Percentiles rank a stretch among this genome's conserved stretches.
These are phyloP conservation scores for Backusella macrospora DNA, from an alignment of 192 early-diverging fungal genomes.

Conservation along the genomic window DNA sequence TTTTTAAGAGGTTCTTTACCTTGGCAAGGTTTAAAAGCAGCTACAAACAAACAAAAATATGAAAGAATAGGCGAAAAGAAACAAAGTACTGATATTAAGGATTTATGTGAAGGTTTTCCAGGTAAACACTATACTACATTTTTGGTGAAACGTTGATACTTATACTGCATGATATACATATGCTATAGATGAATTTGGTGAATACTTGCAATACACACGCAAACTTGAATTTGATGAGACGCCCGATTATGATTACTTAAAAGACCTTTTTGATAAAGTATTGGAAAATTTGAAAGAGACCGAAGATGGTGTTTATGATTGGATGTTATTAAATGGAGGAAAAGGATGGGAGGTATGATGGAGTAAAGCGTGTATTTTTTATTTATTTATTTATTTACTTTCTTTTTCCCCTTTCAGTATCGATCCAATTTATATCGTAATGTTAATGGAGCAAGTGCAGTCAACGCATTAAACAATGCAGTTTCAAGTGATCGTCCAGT, in stretches of 20 bases:
- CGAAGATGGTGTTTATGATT: constrained; percentile 96
- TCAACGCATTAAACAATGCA: constrained; percentile 19
- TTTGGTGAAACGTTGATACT: background rate
- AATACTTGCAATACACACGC: constrained; percentile 85
- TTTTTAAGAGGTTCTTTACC: constrained; percentile 91
- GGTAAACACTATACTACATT: constrained; percentile 38
- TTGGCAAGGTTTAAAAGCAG: constrained; percentile 97
- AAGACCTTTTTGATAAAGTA: constrained; percentile 81
- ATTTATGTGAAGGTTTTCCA: constrained; percentile 88
- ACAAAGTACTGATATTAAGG: constrained; percentile 83
- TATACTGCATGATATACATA: background rate
- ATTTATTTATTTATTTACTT: background rate
- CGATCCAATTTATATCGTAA: background rate
- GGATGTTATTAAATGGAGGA: constrained; percentile 70
- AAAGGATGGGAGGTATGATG: constrained; percentile 50
- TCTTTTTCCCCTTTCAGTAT: background rate
- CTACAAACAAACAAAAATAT: constrained; percentile 98
- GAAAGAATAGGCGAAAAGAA: constrained; percentile 99
- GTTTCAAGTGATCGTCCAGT: constrained; percentile 10
- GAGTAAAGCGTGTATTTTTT: background rate
- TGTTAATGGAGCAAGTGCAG: background rate
- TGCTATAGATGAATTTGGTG: constrained; percentile 78
- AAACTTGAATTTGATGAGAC: constrained; percentile 92
- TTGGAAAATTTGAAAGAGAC: constrained; percentile 66
- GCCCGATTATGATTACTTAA: constrained; percentile 92